A percentile compares a stretch with the other conserved stretches of the same genome.
These are phyloP conservation scores for Neoboletus subvelutipes DNA, from an alignment of 768 basidiomycete genomes.

Conservation along the genomic window DNA sequence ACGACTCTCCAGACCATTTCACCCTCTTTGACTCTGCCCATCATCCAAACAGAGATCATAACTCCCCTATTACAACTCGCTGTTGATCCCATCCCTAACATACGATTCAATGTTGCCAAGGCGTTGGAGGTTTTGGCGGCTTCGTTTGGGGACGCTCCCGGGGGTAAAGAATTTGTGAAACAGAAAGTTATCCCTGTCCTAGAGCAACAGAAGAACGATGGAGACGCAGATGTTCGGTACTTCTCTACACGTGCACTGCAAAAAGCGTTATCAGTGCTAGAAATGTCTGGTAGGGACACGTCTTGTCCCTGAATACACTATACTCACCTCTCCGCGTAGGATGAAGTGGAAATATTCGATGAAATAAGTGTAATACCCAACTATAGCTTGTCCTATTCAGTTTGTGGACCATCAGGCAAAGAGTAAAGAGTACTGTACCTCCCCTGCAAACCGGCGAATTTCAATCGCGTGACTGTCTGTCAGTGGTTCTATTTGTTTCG, in stretches of 20 bases:
- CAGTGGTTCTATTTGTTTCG: not conserved
- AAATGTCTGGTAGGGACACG: conserved; percentile 38
- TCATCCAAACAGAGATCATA: conserved; percentile 81
- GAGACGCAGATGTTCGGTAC: conserved; percentile 95
- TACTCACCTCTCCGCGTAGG: conserved; percentile 12
- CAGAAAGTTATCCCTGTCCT: conserved; percentile 78
- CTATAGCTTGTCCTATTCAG: conserved; percentile 20
- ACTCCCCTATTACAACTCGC: conserved; percentile 80
- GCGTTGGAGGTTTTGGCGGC: conserved; percentile 85
- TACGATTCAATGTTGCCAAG: conserved; percentile 98
- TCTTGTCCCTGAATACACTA: not conserved
- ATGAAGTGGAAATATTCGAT: conserved; percentile 21
- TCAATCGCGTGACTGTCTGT: conserved; percentile 10
- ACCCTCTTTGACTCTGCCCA: conserved; percentile 81
- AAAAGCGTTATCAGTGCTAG: conserved; percentile 40
- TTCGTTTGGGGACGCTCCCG: conserved; percentile 58
- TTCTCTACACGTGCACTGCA: conserved; percentile 84
- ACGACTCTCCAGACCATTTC: conserved; percentile 77
- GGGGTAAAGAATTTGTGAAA: conserved; percentile 74
- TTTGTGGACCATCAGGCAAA: conserved; percentile 20
- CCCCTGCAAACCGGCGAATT: conserved; percentile 25
- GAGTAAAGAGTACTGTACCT: conserved; percentile 36
- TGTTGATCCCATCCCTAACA: conserved; percentile 94
- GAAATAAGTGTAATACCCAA: conserved; percentile 33
- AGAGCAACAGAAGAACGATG: conserved; percentile 83